These are phyloP conservation scores for Suillus americanus DNA, from an alignment of 768 basidiomycete genomes.

Conservation along the genomic window DNA sequence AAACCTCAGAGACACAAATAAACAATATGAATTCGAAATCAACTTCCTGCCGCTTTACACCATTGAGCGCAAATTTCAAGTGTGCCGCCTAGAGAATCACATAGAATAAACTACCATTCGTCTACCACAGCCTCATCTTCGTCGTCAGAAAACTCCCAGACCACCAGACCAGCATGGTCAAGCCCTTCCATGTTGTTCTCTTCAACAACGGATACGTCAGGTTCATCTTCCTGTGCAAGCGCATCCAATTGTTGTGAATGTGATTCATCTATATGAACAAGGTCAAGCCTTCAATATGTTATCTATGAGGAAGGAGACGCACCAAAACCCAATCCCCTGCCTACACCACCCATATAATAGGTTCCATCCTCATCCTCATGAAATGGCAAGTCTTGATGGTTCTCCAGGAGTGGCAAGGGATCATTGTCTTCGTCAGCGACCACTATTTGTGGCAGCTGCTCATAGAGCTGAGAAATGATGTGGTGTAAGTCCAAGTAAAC, in stretches of 20 bases:
- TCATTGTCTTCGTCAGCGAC: not conserved
- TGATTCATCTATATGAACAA: not conserved
- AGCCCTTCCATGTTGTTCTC: not conserved
- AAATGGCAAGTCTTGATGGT: constrained; percentile 12
- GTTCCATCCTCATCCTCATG: constrained; percentile 15
- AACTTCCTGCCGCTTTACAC: too few species aligned
- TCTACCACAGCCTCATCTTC: not conserved
- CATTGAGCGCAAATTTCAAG: not conserved
- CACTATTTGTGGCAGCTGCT: not conserved
- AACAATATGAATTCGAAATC: too few species aligned
- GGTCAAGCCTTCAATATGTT: not conserved
- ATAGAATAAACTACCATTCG: not conserved
- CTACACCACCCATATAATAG: constrained; percentile 8
- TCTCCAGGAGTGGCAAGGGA: not conserved
- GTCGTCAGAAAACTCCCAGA: not conserved
- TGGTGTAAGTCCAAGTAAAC: not conserved
- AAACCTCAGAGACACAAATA: not conserved
- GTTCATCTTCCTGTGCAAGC: constrained; percentile 1
- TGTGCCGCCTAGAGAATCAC: too few species aligned
- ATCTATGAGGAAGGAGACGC: not conserved
- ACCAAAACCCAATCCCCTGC: not conserved
- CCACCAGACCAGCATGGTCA: constrained; percentile 1
- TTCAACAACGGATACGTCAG: not conserved
- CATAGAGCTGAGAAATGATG: not conserved
- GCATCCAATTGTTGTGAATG: not conserved